Evolutionary conservation across 2,329 filamentous ascomycete species (phyloP), one percentile per base, ranked within the genome.

Genomic region (Aureobasidium sp.): DNA sequence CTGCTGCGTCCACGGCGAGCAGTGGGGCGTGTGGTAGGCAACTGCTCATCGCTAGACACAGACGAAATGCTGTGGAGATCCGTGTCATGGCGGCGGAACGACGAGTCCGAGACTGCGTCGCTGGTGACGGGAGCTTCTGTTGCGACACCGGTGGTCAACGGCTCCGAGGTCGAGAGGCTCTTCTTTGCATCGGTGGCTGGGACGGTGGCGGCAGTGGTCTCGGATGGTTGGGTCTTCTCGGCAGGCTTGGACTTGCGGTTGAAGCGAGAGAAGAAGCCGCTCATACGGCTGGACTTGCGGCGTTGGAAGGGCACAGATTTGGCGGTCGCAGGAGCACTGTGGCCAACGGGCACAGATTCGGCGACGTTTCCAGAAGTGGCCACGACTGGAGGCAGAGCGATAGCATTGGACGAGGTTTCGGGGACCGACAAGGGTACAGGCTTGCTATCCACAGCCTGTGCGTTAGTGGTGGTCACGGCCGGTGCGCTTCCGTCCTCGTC

Each of bases 181-280:
- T 79, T 83, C 20, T 75, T 77, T 6, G 82, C 71, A 12, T 79
- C 75, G 0, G 77, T 79, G 6, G 82, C 82, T 15, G 82, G 82
- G 15, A 84, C 69, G 65, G 84, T 84, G 3, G 27, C 76, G 71
- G 61, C 71, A 73, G 52, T 75, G 70, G 17, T 68, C 27, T 48
- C 20, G 5, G 41, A 22, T 12, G 41, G 5, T 22, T 44, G 61
- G 15, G 14, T 62, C 37, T 52, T 63, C 25, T 49, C 60, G 6
- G 36, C 49, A 48, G 72, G 71, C 66, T 72, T 75, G 14, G 74
- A 74, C 22, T 71, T 72, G 29, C 74, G 73, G 62, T 74, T 76
- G 61, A 77, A 62, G 36, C 74, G 76, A 65, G 65, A 70, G 37
- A 77, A 64, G 37, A 77, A 67, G 1, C 68, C 70, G 36, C 74